phyloP scores from a whole-genome alignment of 192 early-diverging fungal genomes.

The Entomortierella lignicola region DNA sequence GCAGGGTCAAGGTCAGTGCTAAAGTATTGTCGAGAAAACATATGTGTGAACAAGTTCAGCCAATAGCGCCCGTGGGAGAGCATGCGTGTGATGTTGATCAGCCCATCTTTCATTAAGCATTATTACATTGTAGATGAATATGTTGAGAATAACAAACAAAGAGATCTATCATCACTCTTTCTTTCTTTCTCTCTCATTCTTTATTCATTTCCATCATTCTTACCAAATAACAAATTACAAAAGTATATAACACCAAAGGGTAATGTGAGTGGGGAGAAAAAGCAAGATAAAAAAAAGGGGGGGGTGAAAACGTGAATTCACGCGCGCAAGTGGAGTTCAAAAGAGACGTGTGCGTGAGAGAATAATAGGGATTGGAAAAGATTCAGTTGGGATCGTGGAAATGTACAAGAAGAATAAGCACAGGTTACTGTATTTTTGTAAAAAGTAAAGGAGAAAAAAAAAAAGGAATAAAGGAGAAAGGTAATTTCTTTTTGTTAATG shows the following conservation, averaged over 20 bases:
- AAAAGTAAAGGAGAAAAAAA: no score
- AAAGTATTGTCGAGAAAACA: background rate
- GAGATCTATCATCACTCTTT: background rate
- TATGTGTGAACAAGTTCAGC: background rate
- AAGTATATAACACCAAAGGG: no score
- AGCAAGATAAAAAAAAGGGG: background rate
- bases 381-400: no score
- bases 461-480: no score
- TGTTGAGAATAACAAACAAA: no score
- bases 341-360: background rate
- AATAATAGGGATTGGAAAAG: background rate
- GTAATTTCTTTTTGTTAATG: no score
- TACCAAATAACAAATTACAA: no score
- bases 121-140: no score
- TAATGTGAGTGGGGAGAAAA: background rate
- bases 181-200: no score
- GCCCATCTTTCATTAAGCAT: background rate
- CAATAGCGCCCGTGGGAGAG: constrained; percentile 40
- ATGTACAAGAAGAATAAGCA: no score
- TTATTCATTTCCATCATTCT: background rate
- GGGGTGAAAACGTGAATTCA: background rate
- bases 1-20: constrained; percentile 10
- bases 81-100: constrained; percentile 14
- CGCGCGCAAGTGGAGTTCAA: background rate
- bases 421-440: no score